Evolutionary conservation across 2,329 filamentous ascomycete genomes (phyloP).

Genomic region (Fusarium sororula): DNA sequence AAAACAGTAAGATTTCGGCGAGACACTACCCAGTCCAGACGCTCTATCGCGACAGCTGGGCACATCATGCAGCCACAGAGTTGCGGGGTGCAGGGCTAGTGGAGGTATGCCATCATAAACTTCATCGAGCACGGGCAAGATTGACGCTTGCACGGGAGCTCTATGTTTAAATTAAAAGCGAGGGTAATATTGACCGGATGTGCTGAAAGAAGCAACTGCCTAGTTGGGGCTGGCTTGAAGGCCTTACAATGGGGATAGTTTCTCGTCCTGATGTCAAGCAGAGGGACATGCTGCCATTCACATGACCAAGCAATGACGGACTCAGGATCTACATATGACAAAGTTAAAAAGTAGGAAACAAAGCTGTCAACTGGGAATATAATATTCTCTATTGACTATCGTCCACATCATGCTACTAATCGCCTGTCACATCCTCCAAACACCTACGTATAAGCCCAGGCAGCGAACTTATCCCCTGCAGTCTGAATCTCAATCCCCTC

Average conservation of each 20-base stretch:
- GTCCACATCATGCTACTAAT: not conserved
- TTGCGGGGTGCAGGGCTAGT: not conserved
- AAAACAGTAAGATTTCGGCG: conserved; percentile 2
- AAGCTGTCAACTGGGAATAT: not conserved
- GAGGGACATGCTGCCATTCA: too few relatives aligned
- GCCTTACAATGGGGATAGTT: too few relatives aligned
- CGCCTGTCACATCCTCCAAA: not conserved
- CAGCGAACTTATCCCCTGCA: conserved; percentile 43
- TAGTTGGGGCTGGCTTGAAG: not conserved
- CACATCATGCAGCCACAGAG: not conserved
- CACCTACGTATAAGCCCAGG: conserved; percentile 52
- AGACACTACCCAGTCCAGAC: not conserved
- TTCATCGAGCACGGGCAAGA: not conserved
- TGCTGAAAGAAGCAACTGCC: not conserved
- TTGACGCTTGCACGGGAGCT: not conserved
- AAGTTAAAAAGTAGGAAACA: not conserved
- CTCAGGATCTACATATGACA: not conserved
- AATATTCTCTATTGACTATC: not conserved
- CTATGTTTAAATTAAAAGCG: too few relatives aligned
- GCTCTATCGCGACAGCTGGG: not conserved
- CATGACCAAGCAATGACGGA: not conserved
- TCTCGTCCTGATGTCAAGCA: not conserved
- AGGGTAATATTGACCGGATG: not conserved
- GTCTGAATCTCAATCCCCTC: conserved; percentile 46
- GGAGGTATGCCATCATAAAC: not conserved